Evolutionary conservation across 2,329 filamentous ascomycete genomes (phyloP).

Genomic region (Neonectria faginata): DNA sequence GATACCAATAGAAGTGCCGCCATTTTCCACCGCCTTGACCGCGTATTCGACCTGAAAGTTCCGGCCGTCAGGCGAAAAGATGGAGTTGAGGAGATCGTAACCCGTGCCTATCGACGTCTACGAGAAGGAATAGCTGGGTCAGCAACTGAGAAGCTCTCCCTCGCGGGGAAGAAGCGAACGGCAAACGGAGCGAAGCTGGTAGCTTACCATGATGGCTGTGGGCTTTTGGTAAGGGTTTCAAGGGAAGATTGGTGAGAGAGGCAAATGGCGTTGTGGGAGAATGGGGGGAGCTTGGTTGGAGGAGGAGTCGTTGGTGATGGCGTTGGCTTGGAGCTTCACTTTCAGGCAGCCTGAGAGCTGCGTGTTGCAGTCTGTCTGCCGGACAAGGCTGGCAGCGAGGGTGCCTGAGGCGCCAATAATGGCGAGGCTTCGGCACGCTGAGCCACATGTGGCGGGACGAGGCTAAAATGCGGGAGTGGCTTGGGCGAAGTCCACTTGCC

Average conservation of each 20-base stretch:
- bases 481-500: slow-evolving; percentile 31
- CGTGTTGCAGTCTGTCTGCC: slow-evolving; percentile 48
- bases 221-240: slow-evolving; percentile 27
- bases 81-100: slow-evolving; percentile 99
- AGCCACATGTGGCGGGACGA: slow-evolving; percentile 22
- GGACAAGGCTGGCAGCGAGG: slow-evolving; percentile 42
- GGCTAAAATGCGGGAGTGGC: slow-evolving; percentile 41
- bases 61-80: slow-evolving; percentile 98
- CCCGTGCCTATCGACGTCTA: slow-evolving; percentile 99
- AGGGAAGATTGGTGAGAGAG: slow-evolving; percentile 12
- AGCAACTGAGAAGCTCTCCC: slow-evolving; percentile 42
- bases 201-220: slow-evolving; percentile 50
- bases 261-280: slow-evolving; percentile 20
- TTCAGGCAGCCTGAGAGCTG: slow-evolving; percentile 60
- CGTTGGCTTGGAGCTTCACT: slow-evolving; percentile 50
- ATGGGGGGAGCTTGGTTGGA: slow-evolving; percentile 35
- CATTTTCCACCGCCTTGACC: slow-evolving; percentile 98
- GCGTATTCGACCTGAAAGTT: slow-evolving; percentile 99
- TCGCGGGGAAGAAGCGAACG: slow-evolving; percentile 34
- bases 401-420: slow-evolving; percentile 48
- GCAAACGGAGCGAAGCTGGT: slow-evolving; percentile 17
- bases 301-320: slow-evolving; percentile 40
- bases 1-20: slow-evolving; percentile 95
- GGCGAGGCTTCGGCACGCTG: slow-evolving; percentile 21
- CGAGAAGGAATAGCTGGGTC: slow-evolving; percentile 35